These are phyloP conservation scores for Cornus kousa DNA, from an alignment of 148 eudicot species.

Conservation along the genomic window DNA sequence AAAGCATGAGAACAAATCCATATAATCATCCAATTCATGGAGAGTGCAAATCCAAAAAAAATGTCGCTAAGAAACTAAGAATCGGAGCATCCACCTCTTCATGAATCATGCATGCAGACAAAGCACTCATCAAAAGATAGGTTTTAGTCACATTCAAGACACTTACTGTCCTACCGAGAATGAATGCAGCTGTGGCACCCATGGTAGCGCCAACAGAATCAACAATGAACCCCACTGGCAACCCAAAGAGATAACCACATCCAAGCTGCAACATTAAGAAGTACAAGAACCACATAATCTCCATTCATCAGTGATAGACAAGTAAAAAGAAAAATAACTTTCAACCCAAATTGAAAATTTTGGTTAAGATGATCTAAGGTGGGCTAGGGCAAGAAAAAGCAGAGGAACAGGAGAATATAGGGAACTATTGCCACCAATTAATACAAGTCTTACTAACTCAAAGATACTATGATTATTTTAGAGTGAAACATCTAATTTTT, in stretches of 20 bases:
- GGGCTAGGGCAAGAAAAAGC: background rate
- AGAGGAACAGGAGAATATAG: too few relatives aligned
- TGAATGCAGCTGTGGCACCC: slow-evolving; percentile 85
- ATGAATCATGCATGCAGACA: background rate
- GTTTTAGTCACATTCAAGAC: slow-evolving; percentile 2
- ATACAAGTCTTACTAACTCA: too few relatives aligned
- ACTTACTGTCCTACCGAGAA: slow-evolving; percentile 83
- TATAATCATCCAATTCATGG: background rate
- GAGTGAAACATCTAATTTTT: background rate
- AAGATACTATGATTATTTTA: too few relatives aligned
- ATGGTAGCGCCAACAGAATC: slow-evolving; percentile 82
- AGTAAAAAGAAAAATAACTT: background rate
- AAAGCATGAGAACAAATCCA: background rate
- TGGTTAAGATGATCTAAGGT: background rate
- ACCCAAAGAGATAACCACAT: slow-evolving; percentile 90
- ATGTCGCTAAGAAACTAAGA: background rate
- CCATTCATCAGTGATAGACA: background rate
- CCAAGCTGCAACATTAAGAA: slow-evolving; percentile 55
- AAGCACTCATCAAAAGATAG: background rate
- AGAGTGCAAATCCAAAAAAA: background rate
- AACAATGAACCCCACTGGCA: slow-evolving; percentile 72
- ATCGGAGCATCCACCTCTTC: background rate
- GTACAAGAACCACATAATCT: background rate
- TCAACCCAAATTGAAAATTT: background rate
- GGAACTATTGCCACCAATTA: too few relatives aligned